Conservation (phyloP, 73 alveolate species). For the Breviolum minutum region DNA sequence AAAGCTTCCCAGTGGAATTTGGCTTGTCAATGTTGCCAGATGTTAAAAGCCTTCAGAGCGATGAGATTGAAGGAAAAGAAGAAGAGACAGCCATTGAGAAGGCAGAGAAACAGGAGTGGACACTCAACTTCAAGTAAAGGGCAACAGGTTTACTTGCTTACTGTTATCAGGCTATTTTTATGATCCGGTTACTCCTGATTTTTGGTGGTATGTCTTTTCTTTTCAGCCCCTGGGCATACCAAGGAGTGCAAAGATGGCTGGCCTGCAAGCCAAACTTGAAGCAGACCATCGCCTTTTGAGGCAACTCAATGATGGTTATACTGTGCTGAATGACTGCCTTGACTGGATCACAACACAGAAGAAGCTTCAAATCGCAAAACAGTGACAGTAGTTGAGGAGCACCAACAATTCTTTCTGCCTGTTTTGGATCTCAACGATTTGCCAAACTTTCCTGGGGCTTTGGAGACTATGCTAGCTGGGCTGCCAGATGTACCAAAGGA, state of each 20-base stretch:
- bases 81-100: neutral
- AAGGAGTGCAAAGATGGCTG: neutral
- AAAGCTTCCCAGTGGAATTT: neutral
- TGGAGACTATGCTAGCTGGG: neutral
- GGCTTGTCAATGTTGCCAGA: neutral
- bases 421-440: neutral
- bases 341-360: constrained; percentile 25
- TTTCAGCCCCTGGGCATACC: neutral
- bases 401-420: neutral
- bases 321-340: neutral
- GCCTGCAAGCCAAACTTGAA: neutral
- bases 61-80: neutral
- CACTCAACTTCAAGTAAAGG: neutral
- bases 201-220: too few relatives aligned
- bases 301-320: neutral
- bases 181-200: neutral
- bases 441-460: neutral
- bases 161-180: neutral
- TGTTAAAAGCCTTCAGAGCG: neutral
- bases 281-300: neutral
- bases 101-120: neutral
- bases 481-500: neutral
- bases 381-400: neutral
- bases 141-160: too few relatives aligned
- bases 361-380: neutral